A percentile compares a stretch with the other conserved stretches of the same genome.
These are phyloP conservation scores for Calvatia gigantea DNA, from an alignment of 768 basidiomycete species.

Conservation along the genomic window DNA sequence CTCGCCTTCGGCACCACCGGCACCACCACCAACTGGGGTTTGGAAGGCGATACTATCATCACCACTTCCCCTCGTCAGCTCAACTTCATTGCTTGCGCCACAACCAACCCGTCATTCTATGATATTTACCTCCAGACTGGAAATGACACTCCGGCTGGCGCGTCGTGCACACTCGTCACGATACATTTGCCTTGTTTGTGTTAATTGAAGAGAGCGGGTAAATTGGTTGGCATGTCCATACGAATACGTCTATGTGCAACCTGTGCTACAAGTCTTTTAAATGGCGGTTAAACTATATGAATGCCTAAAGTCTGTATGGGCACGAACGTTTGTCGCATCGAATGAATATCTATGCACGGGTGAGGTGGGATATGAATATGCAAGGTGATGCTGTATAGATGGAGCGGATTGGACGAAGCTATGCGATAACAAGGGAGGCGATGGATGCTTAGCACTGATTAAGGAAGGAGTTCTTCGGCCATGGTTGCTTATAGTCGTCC, in stretches of 20 bases:
- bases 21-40: slow-evolving; percentile 50
- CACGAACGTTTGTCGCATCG: no score
- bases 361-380: background rate
- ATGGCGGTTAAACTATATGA: no score
- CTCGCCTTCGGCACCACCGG: slow-evolving; percentile 43
- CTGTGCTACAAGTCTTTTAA: no score
- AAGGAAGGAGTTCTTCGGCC: slow-evolving; percentile 57
- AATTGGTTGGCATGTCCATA: no score
- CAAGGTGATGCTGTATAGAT: background rate
- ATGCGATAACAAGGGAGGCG: background rate
- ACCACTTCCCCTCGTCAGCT: slow-evolving; percentile 47
- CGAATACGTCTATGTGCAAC: no score
- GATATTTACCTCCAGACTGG: slow-evolving; percentile 48
- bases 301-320: no score
- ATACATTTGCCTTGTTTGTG: slow-evolving; percentile 44
- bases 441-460: slow-evolving; percentile 26
- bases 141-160: slow-evolving; percentile 41
- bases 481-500: slow-evolving; percentile 46
- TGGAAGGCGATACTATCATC: slow-evolving; percentile 60
- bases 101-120: slow-evolving; percentile 37
- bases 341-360: no score
- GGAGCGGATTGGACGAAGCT: background rate
- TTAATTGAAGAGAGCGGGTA: slow-evolving; percentile 14
- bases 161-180: slow-evolving; percentile 34
- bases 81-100: slow-evolving; percentile 52